phyloP scores from a whole-genome alignment of 2,329 filamentous ascomycete genomes.

The Epichloe festucae region DNA sequence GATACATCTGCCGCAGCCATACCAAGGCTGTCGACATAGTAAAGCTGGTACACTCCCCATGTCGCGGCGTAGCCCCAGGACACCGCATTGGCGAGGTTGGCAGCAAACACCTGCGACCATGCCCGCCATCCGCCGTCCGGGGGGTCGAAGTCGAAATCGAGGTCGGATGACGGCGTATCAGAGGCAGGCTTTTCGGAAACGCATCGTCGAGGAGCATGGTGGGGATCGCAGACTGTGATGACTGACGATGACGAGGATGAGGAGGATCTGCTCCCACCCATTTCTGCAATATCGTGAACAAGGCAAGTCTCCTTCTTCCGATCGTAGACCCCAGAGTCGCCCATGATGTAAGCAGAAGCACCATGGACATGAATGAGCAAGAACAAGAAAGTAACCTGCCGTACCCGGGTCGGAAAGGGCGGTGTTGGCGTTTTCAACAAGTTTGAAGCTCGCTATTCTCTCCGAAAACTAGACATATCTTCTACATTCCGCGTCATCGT shows the following conservation, averaged over 20 bases:
- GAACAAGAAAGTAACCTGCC: background rate
- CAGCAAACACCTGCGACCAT: slow-evolving; percentile 37
- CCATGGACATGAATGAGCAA: background rate
- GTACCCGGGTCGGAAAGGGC: background rate
- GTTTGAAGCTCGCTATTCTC: background rate
- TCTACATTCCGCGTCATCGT: background rate
- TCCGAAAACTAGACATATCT: background rate
- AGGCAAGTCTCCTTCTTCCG: background rate
- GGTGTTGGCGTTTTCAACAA: background rate
- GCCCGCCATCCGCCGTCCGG: slow-evolving; percentile 34
- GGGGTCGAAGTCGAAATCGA: slow-evolving; percentile 1
- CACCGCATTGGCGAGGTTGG: slow-evolving; percentile 33
- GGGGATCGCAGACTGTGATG: background rate
- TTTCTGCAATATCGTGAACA: background rate
- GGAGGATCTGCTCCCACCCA: background rate
- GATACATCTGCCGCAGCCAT: slow-evolving; percentile 24
- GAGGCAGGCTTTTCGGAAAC: background rate
- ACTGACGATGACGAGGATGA: background rate
- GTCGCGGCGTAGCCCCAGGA: slow-evolving; percentile 37
- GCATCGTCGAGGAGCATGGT: background rate
- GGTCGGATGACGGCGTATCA: background rate
- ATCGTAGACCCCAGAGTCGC: too few species aligned
- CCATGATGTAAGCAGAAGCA: background rate
- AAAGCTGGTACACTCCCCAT: slow-evolving; percentile 42
- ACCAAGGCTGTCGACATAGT: slow-evolving; percentile 26